Evolutionary conservation across 1,284 basidiomycete species (phyloP).

Genomic region (Peniophora sp.): DNA sequence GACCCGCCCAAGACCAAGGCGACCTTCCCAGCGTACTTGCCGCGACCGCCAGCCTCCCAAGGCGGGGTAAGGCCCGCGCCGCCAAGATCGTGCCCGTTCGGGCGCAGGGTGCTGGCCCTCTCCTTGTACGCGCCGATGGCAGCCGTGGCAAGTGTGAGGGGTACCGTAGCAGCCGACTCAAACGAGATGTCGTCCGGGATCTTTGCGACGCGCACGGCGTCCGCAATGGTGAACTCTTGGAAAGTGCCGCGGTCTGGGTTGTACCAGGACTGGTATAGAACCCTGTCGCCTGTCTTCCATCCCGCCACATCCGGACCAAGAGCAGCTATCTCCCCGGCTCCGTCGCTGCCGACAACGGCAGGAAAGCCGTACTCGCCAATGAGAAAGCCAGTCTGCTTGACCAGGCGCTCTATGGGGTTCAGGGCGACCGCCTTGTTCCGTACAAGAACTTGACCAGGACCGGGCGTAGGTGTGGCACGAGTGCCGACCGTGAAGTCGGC

Average conservation of each 20-base stretch:
- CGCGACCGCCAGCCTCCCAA: conserved; percentile 14
- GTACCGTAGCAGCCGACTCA: conserved; percentile 23
- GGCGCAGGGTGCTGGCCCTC: background rate
- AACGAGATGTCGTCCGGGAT: conserved; percentile 22
- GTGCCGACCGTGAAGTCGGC: conserved; percentile 17
- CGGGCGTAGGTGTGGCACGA: conserved; percentile 19
- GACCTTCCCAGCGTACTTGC: conserved; percentile 21
- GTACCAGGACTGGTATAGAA: conserved; percentile 21
- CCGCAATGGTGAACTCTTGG: conserved; percentile 25
- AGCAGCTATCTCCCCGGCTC: conserved; percentile 30
- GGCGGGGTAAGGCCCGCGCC: conserved; percentile 6
- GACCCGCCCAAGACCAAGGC: conserved; percentile 29
- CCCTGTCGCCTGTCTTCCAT: conserved; percentile 32
- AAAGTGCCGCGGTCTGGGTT: conserved; percentile 17
- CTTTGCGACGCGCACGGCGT: conserved; percentile 21
- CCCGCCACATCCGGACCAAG: conserved; percentile 27
- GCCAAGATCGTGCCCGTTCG: background rate
- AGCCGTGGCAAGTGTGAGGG: conserved; percentile 20
- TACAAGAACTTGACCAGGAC: conserved; percentile 30
- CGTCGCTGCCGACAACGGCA: conserved; percentile 37
- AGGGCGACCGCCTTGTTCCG: conserved; percentile 29
- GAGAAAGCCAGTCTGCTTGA: conserved; percentile 23
- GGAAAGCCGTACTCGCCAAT: conserved; percentile 23
- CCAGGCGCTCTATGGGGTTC: conserved; percentile 36
- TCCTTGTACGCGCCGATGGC: conserved; percentile 19